Percentiles rank a stretch among this genome's conserved stretches.
Conservation (phyloP, 1,139 yeast species). For the Zygoascus meyerae region DNA sequence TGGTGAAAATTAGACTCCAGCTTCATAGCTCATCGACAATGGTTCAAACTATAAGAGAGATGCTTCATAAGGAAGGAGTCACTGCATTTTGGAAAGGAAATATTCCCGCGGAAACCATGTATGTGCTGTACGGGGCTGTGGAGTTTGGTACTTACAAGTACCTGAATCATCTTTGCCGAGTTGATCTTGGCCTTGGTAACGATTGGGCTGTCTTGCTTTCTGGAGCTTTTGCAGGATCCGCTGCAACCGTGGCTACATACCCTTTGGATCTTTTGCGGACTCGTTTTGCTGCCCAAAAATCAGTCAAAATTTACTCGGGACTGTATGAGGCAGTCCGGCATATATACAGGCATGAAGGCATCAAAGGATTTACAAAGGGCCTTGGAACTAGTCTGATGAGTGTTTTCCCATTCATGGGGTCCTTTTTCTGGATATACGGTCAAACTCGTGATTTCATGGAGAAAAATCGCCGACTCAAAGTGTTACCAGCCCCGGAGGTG, state of each 20-base stretch:
- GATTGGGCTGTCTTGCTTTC: slow-evolving; percentile 40
- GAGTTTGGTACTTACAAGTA: slow-evolving; percentile 73
- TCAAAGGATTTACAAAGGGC: slow-evolving; percentile 58
- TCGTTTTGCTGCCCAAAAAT: slow-evolving; percentile 53
- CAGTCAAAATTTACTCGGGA: slow-evolving; percentile 29
- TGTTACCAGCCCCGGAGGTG: slow-evolving; percentile 44
- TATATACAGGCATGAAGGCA: slow-evolving; percentile 48
- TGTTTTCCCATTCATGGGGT: slow-evolving; percentile 59
- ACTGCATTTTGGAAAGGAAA: slow-evolving; percentile 89
- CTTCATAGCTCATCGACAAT: slow-evolving; percentile 39
- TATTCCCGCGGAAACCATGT: slow-evolving; percentile 83
- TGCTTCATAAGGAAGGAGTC: slow-evolving; percentile 49
- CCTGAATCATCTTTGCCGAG: slow-evolving; percentile 42
- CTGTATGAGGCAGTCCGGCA: slow-evolving; percentile 33
- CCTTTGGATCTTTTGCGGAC: slow-evolving; percentile 88
- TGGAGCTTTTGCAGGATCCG: slow-evolving; percentile 73
- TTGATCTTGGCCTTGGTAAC: slow-evolving; percentile 42
- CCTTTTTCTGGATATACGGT: slow-evolving; percentile 66
- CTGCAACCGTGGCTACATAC: slow-evolving; percentile 69
- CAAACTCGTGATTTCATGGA: slow-evolving; percentile 15
- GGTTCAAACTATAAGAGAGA: slow-evolving; percentile 33
- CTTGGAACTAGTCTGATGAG: slow-evolving; percentile 57
- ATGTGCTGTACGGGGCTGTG: slow-evolving; percentile 74
- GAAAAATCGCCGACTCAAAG: slow-evolving; percentile 7
- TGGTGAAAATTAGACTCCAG: slow-evolving; percentile 80